phyloP scores from a whole-genome alignment of 495 filamentous ascomycete species.

The Trichoderma asperelloides region DNA sequence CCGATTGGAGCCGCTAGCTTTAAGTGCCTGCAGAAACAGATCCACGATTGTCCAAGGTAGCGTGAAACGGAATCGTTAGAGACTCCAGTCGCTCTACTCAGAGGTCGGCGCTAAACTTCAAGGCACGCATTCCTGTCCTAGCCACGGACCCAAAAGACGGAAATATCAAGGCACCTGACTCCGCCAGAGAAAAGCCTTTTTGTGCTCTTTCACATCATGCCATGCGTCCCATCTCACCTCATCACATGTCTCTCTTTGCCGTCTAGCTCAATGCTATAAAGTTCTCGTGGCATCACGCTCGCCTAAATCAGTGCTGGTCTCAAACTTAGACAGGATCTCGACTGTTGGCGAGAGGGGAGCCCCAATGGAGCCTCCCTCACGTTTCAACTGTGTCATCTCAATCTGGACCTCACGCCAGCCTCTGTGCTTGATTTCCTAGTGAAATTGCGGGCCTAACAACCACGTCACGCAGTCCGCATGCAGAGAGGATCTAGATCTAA shows the following conservation, averaged over 20 bases:
- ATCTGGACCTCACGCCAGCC: neutral
- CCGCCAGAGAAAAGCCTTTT: neutral
- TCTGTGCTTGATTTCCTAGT: neutral
- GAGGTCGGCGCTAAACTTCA: neutral
- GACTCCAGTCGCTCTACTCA: neutral
- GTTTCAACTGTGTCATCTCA: neutral
- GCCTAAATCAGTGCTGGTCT: neutral
- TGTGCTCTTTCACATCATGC: neutral
- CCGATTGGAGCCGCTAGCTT: constrained; percentile 3
- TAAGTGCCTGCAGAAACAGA: constrained; percentile 4
- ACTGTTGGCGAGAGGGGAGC: neutral
- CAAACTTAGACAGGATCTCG: neutral
- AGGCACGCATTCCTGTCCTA: neutral
- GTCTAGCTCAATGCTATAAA: neutral
- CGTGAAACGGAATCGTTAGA: neutral
- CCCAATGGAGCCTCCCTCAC: neutral
- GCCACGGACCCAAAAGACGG: neutral
- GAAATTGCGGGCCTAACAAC: neutral
- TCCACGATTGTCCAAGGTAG: neutral
- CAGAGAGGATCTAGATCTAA: neutral
- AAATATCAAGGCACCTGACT: neutral
- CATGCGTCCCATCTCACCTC: neutral
- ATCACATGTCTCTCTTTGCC: neutral
- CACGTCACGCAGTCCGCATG: constrained; percentile 1
- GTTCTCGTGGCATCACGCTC: neutral